A percentile compares a stretch with the other conserved stretches of the same genome.
These are phyloP conservation scores for Viola odorata DNA, from an alignment of 345 rosid species.

Conservation along the genomic window DNA sequence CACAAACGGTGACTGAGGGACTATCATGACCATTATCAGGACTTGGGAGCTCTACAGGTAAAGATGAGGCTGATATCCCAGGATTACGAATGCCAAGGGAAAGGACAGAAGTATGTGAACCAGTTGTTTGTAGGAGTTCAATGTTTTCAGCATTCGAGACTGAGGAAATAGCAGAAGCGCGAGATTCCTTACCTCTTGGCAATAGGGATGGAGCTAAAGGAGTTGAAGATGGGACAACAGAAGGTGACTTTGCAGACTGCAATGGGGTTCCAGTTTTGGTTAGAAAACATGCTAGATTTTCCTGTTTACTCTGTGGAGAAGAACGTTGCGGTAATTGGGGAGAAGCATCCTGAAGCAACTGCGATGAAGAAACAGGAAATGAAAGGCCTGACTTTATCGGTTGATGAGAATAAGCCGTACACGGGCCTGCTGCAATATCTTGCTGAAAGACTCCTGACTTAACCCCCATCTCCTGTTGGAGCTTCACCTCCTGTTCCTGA, in stretches of 20 bases:
- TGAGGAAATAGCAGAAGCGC: constrained; percentile 42
- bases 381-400: constrained; percentile 63
- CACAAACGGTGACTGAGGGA: constrained; percentile 44
- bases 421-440: constrained; percentile 54
- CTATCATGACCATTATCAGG: constrained; percentile 57
- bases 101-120: constrained; percentile 47
- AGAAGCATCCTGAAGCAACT: constrained; percentile 62
- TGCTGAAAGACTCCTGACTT: constrained; percentile 72
- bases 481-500: constrained; percentile 60
- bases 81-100: constrained; percentile 95
- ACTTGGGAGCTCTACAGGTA: constrained; percentile 73
- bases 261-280: constrained; percentile 72
- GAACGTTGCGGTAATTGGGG: constrained; percentile 73
- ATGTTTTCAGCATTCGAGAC: constrained; percentile 45
- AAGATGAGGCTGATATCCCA: constrained; percentile 91
- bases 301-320: constrained; percentile 92
- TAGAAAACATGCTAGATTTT: constrained; percentile 46
- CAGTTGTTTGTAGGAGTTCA: constrained; percentile 48
- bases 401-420: constrained; percentile 54
- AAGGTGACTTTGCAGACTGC: constrained; percentile 79
- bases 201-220: constrained; percentile 86
- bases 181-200: constrained; percentile 84
- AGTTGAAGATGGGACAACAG: constrained; percentile 76
- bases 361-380: constrained; percentile 73
- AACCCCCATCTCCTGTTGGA: constrained; percentile 60